These are phyloP conservation scores for Mycena metata DNA, from an alignment of 768 basidiomycete genomes.

Conservation along the genomic window DNA sequence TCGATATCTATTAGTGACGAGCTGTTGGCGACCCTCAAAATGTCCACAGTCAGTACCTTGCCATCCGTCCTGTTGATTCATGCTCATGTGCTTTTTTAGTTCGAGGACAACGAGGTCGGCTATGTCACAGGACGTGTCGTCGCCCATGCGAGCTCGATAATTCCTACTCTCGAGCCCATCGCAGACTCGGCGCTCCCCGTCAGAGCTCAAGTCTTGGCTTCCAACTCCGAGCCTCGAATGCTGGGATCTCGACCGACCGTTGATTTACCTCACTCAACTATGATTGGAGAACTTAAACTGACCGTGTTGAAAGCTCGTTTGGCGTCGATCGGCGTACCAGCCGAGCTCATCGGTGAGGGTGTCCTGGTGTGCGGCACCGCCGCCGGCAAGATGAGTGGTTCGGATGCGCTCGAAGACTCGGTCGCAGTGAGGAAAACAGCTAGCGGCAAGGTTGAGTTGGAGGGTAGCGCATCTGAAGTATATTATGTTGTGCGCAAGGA, in stretches of 20 bases:
- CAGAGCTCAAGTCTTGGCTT: slow-evolving; percentile 40
- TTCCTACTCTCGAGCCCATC: slow-evolving; percentile 86
- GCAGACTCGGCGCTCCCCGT: slow-evolving; percentile 50
- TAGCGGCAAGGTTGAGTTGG: slow-evolving; percentile 88
- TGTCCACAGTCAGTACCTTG: slow-evolving; percentile 81
- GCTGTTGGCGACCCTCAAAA: slow-evolving; percentile 80
- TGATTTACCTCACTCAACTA: slow-evolving; percentile 87
- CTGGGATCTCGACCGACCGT: slow-evolving; percentile 78
- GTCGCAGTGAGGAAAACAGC: slow-evolving; percentile 93
- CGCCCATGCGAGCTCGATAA: slow-evolving; percentile 86
- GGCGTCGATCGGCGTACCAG: slow-evolving; percentile 80
- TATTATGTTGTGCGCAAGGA: slow-evolving; percentile 92
- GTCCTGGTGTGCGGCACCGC: slow-evolving; percentile 88
- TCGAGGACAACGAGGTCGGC: slow-evolving; percentile 97
- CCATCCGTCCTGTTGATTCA: slow-evolving; percentile 4
- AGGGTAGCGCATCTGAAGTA: slow-evolving; percentile 89
- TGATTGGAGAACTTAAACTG: slow-evolving; percentile 97
- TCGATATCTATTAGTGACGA: slow-evolving; percentile 95
- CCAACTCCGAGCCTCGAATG: slow-evolving; percentile 52
- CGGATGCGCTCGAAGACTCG: slow-evolving; percentile 68
- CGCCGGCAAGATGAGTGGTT: slow-evolving; percentile 56
- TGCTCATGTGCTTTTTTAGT: slow-evolving; percentile 61
- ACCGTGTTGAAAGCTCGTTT: slow-evolving; percentile 90
- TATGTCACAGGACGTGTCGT: slow-evolving; percentile 92
- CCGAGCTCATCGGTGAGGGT: slow-evolving; percentile 98